phyloP scores from a whole-genome alignment of 352 stramenopile genomes.

The Phytophthora sp. region DNA sequence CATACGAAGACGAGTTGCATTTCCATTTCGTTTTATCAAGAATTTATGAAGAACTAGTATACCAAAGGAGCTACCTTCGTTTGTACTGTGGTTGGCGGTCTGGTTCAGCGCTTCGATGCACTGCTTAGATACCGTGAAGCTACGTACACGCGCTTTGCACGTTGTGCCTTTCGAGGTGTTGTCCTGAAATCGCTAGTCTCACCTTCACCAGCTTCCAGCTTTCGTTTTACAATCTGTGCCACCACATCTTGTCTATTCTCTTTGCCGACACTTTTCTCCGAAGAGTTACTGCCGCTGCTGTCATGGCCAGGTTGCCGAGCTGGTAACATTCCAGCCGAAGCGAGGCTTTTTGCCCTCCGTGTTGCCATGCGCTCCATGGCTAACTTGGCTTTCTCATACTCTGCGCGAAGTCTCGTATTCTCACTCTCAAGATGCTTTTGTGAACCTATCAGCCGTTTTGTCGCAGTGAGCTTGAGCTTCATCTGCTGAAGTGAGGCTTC shows the following conservation, averaged over 20 bases:
- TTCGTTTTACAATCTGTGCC: conserved; percentile 21
- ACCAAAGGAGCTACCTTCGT: conserved; percentile 22
- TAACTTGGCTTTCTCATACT: conserved; percentile 68
- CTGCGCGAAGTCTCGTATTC: conserved; percentile 55
- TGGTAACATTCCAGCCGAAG: conserved; percentile 7
- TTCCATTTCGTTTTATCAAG: conserved; percentile 23
- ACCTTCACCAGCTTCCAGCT: conserved; percentile 18
- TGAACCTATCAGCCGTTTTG: conserved; percentile 46
- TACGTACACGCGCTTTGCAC: conserved; percentile 51
- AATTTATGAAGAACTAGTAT: conserved; percentile 38
- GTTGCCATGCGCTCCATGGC: conserved; percentile 70
- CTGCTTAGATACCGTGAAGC: conserved; percentile 51
- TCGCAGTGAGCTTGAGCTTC: conserved; percentile 32
- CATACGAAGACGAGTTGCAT: conserved; percentile 21
- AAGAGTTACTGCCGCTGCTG: conserved; percentile 15
- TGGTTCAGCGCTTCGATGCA: conserved; percentile 35
- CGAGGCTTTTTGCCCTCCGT: conserved; percentile 31
- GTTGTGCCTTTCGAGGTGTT: conserved; percentile 37
- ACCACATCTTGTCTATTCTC: conserved; percentile 8
- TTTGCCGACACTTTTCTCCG: conserved; percentile 17
- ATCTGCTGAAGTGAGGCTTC: conserved; percentile 29
- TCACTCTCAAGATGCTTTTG: conserved; percentile 55
- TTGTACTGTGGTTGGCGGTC: conserved; percentile 2
- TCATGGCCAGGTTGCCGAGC: conserved; percentile 1
- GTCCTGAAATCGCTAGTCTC: conserved; percentile 9